Evolutionary conservation across 441 rosid species (phyloP).

Genomic region (Raphanus hybrid): DNA sequence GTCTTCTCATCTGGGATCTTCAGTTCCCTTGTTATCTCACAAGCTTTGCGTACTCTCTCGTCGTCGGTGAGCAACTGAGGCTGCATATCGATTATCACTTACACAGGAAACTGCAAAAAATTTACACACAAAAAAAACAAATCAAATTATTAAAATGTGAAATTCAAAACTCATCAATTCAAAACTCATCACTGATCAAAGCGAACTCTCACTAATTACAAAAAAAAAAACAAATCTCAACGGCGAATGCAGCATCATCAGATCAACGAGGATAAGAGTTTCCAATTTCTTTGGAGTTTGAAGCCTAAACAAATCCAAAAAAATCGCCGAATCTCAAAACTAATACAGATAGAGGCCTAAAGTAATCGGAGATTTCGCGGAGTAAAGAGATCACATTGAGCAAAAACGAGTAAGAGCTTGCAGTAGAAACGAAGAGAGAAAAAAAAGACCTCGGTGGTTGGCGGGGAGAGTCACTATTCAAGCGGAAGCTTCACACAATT

Average conservation of each 20-base stretch:
- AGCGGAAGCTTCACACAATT: constrained; percentile 25
- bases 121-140: too few relatives aligned
- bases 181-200: neutral
- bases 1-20: constrained; percentile 55
- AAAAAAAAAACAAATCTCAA: neutral
- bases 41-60: constrained; percentile 45
- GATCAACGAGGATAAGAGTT: neutral
- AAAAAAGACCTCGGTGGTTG: constrained; percentile 10
- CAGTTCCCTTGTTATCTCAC: constrained; percentile 50
- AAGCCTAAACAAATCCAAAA: neutral
- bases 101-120: neutral
- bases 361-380: neutral
- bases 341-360: neutral
- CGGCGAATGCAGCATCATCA: constrained; percentile 15
- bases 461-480: neutral
- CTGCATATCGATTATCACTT: constrained; percentile 12
- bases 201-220: neutral
- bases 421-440: neutral
- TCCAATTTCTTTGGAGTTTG: neutral
- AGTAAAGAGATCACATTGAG: constrained; percentile 8
- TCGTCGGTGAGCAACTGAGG: neutral
- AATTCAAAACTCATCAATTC: too few relatives aligned
- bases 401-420: neutral
- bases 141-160: too few relatives aligned
- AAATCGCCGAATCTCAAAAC: neutral